These are phyloP conservation scores for Cladosporium phlei DNA, from an alignment of 2,329 filamentous ascomycete species.

Conservation along the genomic window DNA sequence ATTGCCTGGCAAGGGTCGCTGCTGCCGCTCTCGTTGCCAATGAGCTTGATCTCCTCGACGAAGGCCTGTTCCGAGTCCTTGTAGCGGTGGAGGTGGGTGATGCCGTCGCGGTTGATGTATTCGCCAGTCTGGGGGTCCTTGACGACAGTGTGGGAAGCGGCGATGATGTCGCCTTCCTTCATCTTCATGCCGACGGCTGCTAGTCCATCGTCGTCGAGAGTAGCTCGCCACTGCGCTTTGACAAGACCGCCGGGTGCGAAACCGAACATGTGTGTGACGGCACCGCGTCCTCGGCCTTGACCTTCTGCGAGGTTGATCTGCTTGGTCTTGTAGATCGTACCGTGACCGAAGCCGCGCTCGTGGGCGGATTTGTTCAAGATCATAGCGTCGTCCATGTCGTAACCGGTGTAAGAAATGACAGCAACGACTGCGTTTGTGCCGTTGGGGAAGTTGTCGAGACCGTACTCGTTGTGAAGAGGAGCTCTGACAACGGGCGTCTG, in stretches of 20 bases:
- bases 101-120: conserved; percentile 77
- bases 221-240: conserved; percentile 63
- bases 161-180: conserved; percentile 75
- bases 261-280: conserved; percentile 78
- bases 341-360: conserved; percentile 91
- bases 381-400: conserved; percentile 99
- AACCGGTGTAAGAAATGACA: conserved; percentile 97
- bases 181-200: conserved; percentile 75
- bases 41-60: conserved; percentile 86
- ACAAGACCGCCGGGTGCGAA: conserved; percentile 76
- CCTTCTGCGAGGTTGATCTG: conserved; percentile 77
- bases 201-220: conserved; percentile 82
- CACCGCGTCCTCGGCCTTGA: conserved; percentile 36
- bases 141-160: conserved; percentile 83
- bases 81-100: conserved; percentile 87
- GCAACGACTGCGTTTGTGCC: conserved; percentile 93
- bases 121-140: conserved; percentile 67
- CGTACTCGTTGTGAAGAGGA: conserved; percentile 91
- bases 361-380: conserved; percentile 97
- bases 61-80: conserved; percentile 86
- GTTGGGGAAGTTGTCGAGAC: conserved; percentile 96
- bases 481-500: conserved; percentile 91
- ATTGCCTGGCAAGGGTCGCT: conserved; percentile 80
- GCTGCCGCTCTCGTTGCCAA: conserved; percentile 80
- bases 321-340: conserved; percentile 97